Evolutionary conservation across 2,329 filamentous ascomycete genomes (phyloP).

Genomic region (Calonectria honghensis): DNA sequence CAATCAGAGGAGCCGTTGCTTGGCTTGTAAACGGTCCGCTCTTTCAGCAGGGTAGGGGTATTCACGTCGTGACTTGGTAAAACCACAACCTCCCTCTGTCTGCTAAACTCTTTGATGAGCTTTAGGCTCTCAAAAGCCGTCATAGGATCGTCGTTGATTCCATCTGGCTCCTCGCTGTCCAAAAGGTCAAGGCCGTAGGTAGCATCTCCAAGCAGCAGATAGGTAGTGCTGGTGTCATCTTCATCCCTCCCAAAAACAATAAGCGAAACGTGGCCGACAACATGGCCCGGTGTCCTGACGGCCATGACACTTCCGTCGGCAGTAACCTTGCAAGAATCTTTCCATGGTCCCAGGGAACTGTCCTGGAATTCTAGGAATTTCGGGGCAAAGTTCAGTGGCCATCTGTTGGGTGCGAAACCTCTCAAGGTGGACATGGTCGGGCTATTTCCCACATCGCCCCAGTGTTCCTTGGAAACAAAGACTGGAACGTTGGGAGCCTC

Average conservation of each 20-base stretch:
- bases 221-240: conserved; percentile 22
- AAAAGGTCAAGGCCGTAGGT: conserved; percentile 29
- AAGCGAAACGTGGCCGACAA: conserved; percentile 29
- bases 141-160: conserved; percentile 30
- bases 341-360: conserved; percentile 20
- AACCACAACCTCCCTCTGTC: conserved; percentile 23
- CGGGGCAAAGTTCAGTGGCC: conserved; percentile 32
- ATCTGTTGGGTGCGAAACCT: conserved; percentile 26
- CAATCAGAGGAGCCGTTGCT: not conserved
- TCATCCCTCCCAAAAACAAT: conserved; percentile 24
- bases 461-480: conserved; percentile 29
- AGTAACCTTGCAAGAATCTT: conserved; percentile 25
- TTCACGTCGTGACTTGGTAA: conserved; percentile 30
- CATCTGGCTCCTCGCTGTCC: conserved; percentile 35
- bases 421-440: conserved; percentile 8
- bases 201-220: conserved; percentile 29
- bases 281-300: conserved; percentile 32
- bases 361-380: conserved; percentile 17
- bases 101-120: conserved; percentile 33
- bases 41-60: conserved; percentile 6
- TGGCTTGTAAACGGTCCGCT: conserved; percentile 26
- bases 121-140: conserved; percentile 27
- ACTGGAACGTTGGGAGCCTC: conserved; percentile 28
- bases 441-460: conserved; percentile 23
- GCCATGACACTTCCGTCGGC: conserved; percentile 27